phyloP scores from a whole-genome alignment of 2,329 filamentous ascomycete genomes.

The Aspergillus sp. region DNA sequence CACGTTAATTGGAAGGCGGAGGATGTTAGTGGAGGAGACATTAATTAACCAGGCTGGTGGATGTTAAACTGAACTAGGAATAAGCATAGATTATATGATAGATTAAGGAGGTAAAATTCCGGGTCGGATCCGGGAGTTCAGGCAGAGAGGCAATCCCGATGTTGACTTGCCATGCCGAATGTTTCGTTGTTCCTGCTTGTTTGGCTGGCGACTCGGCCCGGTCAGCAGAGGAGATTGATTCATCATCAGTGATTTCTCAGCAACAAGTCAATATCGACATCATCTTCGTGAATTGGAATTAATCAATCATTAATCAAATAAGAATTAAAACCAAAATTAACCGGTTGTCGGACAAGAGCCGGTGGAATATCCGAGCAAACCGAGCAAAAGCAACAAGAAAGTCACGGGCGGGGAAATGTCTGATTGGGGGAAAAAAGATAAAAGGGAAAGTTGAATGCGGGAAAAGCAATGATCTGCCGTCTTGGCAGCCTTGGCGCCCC shows the following conservation, averaged over 20 bases:
- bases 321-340: not conserved
- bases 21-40: not conserved
- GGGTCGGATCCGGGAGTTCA: not conserved
- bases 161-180: too few species aligned
- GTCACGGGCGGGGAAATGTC: not conserved
- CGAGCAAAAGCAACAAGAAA: not conserved
- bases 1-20: not conserved
- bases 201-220: too few species aligned
- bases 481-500: not conserved
- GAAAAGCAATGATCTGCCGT: constrained; percentile 5
- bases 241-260: not conserved
- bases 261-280: too few species aligned
- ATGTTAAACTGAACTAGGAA: not conserved
- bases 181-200: too few species aligned
- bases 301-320: not conserved
- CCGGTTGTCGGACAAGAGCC: not conserved
- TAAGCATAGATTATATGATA: not conserved
- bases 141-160: too few species aligned
- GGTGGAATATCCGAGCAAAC: not conserved
- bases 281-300: not conserved
- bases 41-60: not conserved
- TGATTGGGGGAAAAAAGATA: not conserved
- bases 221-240: too few species aligned
- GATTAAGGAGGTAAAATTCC: not conserved
- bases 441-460: not conserved